Percentiles rank a stretch among this genome's conserved stretches.
phyloP scores from a whole-genome alignment of 768 basidiomycete species.

The Nidula microcarpa region DNA sequence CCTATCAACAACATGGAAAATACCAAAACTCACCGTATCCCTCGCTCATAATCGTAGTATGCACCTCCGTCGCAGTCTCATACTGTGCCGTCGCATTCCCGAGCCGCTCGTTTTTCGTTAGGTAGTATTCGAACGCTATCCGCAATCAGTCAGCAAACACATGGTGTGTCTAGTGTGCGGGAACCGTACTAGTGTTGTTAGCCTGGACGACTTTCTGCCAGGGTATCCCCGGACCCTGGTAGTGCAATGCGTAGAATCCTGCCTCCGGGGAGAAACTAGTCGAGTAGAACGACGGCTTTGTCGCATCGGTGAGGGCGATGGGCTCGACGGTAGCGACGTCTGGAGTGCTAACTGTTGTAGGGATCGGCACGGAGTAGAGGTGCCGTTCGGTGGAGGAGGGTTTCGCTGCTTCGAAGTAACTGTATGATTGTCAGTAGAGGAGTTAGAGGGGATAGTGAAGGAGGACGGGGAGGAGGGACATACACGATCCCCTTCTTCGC shows the following conservation, averaged over 20 bases:
- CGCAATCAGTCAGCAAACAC: background rate
- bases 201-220: constrained; percentile 79
- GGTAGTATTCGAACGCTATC: constrained; percentile 57
- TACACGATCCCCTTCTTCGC: constrained; percentile 65
- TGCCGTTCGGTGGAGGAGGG: constrained; percentile 82
- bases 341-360: constrained; percentile 36
- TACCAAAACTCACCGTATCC: constrained; percentile 61
- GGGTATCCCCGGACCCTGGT: constrained; percentile 79
- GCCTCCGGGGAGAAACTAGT: constrained; percentile 81
- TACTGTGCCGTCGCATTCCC: constrained; percentile 63
- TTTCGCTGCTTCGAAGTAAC: constrained; percentile 86
- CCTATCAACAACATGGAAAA: background rate
- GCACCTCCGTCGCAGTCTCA: constrained; percentile 64
- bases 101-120: constrained; percentile 71
- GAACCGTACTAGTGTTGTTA: constrained; percentile 32
- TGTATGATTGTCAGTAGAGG: constrained; percentile 27
- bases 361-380: constrained; percentile 77
- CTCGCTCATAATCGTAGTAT: constrained; percentile 74
- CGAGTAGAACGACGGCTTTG: constrained; percentile 54
- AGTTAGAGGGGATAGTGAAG: no score
- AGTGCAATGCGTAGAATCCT: constrained; percentile 79
- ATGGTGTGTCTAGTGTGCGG: background rate
- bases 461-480: constrained; percentile 22
- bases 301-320: constrained; percentile 49
- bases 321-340: constrained; percentile 23